Base-by-base conservation (phyloP, 108 stramenopile genomes). In the Parietichytrium sp. region DNA sequence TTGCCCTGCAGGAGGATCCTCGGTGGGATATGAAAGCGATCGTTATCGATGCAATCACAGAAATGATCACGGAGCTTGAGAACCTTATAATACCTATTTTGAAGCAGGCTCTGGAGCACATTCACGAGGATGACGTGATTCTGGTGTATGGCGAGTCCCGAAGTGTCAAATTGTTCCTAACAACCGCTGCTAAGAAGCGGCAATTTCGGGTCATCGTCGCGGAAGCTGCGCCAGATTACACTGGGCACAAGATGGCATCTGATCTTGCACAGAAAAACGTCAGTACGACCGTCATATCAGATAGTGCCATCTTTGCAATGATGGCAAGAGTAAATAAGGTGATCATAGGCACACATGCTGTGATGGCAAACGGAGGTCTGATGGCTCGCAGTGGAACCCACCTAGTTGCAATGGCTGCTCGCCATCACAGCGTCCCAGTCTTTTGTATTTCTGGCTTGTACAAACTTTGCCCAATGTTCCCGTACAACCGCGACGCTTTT, bases 291-390 rank as follows among this genome's bases (percentile, higher is more conserved):
- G 91, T 93, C 4, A 93, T 93, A 83, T 85, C 88, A 52, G 93
- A 93, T 61, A 83, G 89, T 23, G 89, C 89, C 6, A 90, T 92
- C 18, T 93, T 87, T 49, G 92, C 92, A 49, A 88, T 92, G 49
- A 92, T 93, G 96, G 93, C 96, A 3, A 91, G 96, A 1, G 95
- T 96, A 49, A 97, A 96, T 89, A 95, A 95, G 85, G 95, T 98
- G 10, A 78, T 98, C 42, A 51, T 98, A 33, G 92, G 95, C 2
- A 93, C 96, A 0, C 96, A 95, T 84, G 98, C 98, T 27, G 94
- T 98, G 25, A 87, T 97, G 85, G 98, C 98, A 8, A 96, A 98
- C 84, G 98, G 98, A 2, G 96, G 97, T 13, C 86, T 96, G 15
- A 90, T 98, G 79, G 94, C 95, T 1, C 84, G 93, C 3, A 91